Evolutionary conservation across 2,329 filamentous ascomycete genomes (phyloP), one percentile per base, ranked within the genome.

Genomic region (Emericellopsis atlantica): DNA sequence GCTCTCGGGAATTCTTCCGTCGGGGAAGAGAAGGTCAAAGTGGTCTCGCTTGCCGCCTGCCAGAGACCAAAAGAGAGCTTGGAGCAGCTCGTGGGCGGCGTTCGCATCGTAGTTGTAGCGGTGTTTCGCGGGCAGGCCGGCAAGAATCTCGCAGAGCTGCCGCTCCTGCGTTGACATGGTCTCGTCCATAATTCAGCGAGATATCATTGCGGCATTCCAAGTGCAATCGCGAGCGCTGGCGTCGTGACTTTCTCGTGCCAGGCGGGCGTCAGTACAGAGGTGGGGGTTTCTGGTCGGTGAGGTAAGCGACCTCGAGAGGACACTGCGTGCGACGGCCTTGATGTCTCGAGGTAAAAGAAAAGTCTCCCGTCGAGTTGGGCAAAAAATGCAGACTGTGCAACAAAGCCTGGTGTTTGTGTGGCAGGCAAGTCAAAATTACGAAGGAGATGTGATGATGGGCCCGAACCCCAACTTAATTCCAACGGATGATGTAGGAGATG

Each of bases 1-100:
- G 36, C 65, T 66, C n/a, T 67, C 61, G 23, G 70, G 65, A 8
- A 81, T 75, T 33, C 71, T 72, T 11, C 87, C 86, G 33, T 81
- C 69, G 1, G 88, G 88, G 54, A 98, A 98, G 52, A 98, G 76
- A 15, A 87, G 72, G 39, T 71, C 69, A 55, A 96, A 69, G 53
- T 89, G 81, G 47, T 89, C 80, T 43, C 75, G 66, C 45, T 79
- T 79, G 46, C 84, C 79, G 45, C 79, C 82, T 26, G 86, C 84
- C 51, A 98, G 76, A 40, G 84, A 93, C 66, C 79, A 84, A 64
- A 96, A 98, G 41, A 98, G 81, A 43, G 78, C 79, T 54, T 79
- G 71, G 42, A 93, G 66, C 26, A 98, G 79, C 46, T 84, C 76
- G 45, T 74, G 72, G 47, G 76, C 73, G 40, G 89, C 87, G 37